These are phyloP conservation scores for Quercus engelmannii DNA, from an alignment of 306 rosid genomes.

Conservation along the genomic window DNA sequence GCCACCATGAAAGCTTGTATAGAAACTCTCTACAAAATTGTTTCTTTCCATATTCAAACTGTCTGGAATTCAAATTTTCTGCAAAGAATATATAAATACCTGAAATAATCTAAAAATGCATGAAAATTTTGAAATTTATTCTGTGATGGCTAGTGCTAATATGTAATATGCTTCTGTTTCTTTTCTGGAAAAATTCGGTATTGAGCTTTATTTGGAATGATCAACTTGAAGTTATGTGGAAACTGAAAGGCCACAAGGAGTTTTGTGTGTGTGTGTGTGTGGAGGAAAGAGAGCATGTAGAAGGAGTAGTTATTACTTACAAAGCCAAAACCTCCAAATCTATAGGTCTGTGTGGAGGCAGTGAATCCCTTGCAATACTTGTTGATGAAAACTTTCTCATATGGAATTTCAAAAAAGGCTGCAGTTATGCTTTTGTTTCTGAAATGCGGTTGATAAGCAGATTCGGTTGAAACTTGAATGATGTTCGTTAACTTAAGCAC, in stretches of 20 bases:
- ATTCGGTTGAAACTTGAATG: constrained; percentile 10
- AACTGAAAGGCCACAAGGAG: neutral
- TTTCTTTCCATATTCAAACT: no score
- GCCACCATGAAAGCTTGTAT: no score
- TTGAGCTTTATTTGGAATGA: neutral
- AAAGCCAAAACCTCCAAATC: constrained; percentile 76
- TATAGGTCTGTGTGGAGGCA: constrained; percentile 27
- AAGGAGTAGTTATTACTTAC: constrained; percentile 34
- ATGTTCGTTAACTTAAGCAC: constrained; percentile 37
- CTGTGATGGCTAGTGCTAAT: no score
- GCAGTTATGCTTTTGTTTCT: constrained; percentile 36
- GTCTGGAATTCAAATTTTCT: no score
- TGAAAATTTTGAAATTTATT: no score
- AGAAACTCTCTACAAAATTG: no score
- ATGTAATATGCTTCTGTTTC: no score
- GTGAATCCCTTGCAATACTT: constrained; percentile 43
- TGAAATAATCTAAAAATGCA: no score
- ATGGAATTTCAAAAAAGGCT: constrained; percentile 73
- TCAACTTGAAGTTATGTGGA: neutral
- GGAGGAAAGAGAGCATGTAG: no score
- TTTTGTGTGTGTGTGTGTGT: no score
- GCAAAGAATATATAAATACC: no score
- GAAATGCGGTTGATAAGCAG: constrained; percentile 18
- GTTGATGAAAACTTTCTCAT: constrained; percentile 45
- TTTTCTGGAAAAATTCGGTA: no score